Conservation (phyloP, 495 filamentous ascomycete species). For the Tuber aestivum region DNA sequence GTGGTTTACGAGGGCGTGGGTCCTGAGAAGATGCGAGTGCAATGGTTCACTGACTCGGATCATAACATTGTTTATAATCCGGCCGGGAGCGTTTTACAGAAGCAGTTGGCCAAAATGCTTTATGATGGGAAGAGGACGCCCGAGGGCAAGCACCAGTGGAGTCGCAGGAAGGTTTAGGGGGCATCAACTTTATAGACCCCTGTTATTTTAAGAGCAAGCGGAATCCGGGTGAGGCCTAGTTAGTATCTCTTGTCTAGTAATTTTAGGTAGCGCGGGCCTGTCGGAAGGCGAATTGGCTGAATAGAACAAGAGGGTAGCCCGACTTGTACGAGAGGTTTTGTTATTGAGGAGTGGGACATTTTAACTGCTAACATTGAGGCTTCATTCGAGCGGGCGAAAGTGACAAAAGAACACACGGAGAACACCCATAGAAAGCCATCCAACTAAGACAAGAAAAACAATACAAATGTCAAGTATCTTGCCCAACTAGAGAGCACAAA, state of each 20-base stretch:
- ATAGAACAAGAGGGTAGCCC: no score
- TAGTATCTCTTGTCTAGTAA: neutral
- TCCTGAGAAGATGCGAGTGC: slow-evolving; percentile 51
- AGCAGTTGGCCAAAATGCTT: slow-evolving; percentile 49
- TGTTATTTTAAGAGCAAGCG: neutral
- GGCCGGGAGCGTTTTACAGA: slow-evolving; percentile 49
- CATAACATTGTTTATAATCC: slow-evolving; percentile 51
- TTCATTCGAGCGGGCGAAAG: no score
- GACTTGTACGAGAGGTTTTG: no score
- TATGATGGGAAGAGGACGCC: slow-evolving; percentile 47
- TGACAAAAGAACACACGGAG: no score
- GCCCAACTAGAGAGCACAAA: no score
- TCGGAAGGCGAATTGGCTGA: neutral
- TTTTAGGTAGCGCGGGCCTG: no score
- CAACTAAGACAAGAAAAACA: no score
- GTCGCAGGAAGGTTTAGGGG: slow-evolving; percentile 9
- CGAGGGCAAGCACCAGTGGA: slow-evolving; percentile 47
- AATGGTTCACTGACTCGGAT: slow-evolving; percentile 53
- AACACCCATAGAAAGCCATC: no score
- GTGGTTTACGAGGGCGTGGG: slow-evolving; percentile 49
- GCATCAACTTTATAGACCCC: neutral
- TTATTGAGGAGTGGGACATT: no score
- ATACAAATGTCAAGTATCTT: no score
- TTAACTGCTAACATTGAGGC: no score
- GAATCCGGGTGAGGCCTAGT: no score